phyloP scores from a whole-genome alignment of 768 basidiomycete genomes.

The Phanerodontia chrysosporium region DNA sequence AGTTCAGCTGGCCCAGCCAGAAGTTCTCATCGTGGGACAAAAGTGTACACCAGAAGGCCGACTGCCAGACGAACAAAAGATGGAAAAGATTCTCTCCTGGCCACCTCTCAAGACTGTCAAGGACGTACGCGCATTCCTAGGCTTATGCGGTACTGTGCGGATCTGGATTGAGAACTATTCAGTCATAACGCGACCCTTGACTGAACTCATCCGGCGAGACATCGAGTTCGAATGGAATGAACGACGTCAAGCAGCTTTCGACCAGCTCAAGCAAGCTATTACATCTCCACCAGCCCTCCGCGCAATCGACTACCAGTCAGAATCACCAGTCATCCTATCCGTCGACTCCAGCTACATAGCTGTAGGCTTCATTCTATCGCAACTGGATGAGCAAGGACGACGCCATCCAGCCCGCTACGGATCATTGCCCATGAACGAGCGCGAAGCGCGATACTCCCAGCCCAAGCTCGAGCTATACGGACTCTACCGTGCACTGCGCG shows the following conservation, averaged over 20 bases:
- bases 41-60: conserved; percentile 10
- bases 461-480: conserved; percentile 27
- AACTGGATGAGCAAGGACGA: conserved; percentile 20
- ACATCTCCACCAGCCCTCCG: conserved; percentile 23
- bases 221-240: conserved; percentile 28
- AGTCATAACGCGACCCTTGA: conserved; percentile 5
- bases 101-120: conserved; percentile 4
- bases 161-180: conserved; percentile 18
- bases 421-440: conserved; percentile 29
- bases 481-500: conserved; percentile 18
- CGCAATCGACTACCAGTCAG: conserved; percentile 30
- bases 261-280: conserved; percentile 26
- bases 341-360: conserved; percentile 35
- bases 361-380: conserved; percentile 35
- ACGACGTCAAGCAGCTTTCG: conserved; percentile 24
- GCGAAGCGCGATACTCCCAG: conserved; percentile 23
- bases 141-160: conserved; percentile 14
- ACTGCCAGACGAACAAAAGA: conserved; percentile 8
- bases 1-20: neutral
- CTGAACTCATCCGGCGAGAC: conserved; percentile 17
- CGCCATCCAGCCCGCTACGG: conserved; percentile 28
- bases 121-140: conserved; percentile 18
- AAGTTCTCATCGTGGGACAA: neutral
- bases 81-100: conserved; percentile 14
- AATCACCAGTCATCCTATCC: conserved; percentile 26